Percentiles rank a stretch among this genome's conserved stretches.
phyloP scores from a whole-genome alignment of 2,329 filamentous ascomycete species.

The Monilinia fructicola region DNA sequence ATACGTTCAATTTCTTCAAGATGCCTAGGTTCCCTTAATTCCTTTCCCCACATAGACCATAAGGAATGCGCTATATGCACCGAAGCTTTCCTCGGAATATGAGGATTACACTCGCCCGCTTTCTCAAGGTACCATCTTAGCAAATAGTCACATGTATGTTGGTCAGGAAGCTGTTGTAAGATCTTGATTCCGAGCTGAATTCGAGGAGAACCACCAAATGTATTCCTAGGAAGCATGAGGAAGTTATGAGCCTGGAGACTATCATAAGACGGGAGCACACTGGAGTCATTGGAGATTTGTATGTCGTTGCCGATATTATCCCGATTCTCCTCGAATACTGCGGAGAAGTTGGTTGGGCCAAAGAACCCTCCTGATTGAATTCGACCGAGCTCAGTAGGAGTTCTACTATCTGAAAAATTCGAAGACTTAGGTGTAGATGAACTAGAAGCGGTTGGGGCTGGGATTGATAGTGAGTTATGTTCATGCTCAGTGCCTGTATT shows the following conservation, averaged over 20 bases:
- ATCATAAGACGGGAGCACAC: constrained; percentile 29
- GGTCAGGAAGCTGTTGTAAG: constrained; percentile 34
- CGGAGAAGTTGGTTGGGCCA: constrained; percentile 39
- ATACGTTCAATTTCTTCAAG: constrained; percentile 33
- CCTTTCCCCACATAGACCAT: constrained; percentile 33
- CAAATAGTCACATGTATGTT: constrained; percentile 35
- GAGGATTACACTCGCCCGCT: constrained; percentile 23
- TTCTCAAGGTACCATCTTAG: constrained; percentile 34
- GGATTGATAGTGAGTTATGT: constrained; percentile 14
- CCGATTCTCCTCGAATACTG: constrained; percentile 38
- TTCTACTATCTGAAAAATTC: constrained; percentile 8
- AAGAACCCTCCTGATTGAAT: constrained; percentile 30
- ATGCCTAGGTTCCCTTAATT: constrained; percentile 31
- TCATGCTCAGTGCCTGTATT: neutral
- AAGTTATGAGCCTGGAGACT: constrained; percentile 37
- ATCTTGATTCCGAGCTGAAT: constrained; percentile 36
- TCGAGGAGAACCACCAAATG: constrained; percentile 31
- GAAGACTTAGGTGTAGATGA: neutral
- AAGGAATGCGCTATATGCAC: constrained; percentile 30
- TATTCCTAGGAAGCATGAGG: constrained; percentile 34
- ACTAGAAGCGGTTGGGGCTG: neutral
- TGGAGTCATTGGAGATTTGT: constrained; percentile 35
- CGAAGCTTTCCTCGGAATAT: constrained; percentile 28
- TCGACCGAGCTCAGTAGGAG: constrained; percentile 8
- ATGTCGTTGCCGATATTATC: constrained; percentile 35